These are phyloP conservation scores for Fusarium continuum DNA, from an alignment of 2,329 filamentous ascomycete genomes.

Conservation along the genomic window DNA sequence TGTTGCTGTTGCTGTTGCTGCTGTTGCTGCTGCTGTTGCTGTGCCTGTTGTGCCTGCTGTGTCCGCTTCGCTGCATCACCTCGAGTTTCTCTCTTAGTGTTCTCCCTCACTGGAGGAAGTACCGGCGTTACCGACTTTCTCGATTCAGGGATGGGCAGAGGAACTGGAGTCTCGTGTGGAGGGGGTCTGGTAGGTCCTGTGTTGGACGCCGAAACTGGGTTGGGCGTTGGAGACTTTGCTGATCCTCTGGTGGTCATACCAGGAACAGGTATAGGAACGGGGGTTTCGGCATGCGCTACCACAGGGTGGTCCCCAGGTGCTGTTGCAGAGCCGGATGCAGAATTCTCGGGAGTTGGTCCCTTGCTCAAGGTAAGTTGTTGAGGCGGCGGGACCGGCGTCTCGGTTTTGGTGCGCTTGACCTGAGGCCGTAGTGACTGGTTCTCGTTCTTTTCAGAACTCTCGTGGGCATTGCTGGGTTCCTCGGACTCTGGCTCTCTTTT, in stretches of 20 bases:
- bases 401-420: constrained; percentile 64
- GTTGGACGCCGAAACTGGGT: constrained; percentile 37
- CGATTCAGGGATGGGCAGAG: constrained; percentile 48
- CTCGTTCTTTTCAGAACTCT: constrained; percentile 39
- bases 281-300: constrained; percentile 52
- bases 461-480: constrained; percentile 43
- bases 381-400: constrained; percentile 64
- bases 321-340: constrained; percentile 30
- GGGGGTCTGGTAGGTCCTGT: constrained; percentile 46
- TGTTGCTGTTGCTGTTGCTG: constrained; percentile 10
- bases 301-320: constrained; percentile 27
- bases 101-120: constrained; percentile 44
- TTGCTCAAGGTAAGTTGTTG: constrained; percentile 48
- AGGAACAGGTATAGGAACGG: constrained; percentile 53
- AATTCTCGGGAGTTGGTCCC: constrained; percentile 36
- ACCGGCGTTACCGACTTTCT: constrained; percentile 47
- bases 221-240: constrained; percentile 47
- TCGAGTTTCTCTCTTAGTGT: constrained; percentile 57
- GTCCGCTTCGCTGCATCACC: constrained; percentile 55
- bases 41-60: constrained; percentile 46
- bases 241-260: constrained; percentile 43
- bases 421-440: constrained; percentile 50
- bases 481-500: constrained; percentile 55
- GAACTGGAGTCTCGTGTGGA: constrained; percentile 50
- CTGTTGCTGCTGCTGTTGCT: constrained; percentile 10